Percentiles rank a stretch among this genome's conserved stretches.
These are phyloP conservation scores for Jamesozyma rosinii DNA, from an alignment of 805 yeast species.

Conservation along the genomic window DNA sequence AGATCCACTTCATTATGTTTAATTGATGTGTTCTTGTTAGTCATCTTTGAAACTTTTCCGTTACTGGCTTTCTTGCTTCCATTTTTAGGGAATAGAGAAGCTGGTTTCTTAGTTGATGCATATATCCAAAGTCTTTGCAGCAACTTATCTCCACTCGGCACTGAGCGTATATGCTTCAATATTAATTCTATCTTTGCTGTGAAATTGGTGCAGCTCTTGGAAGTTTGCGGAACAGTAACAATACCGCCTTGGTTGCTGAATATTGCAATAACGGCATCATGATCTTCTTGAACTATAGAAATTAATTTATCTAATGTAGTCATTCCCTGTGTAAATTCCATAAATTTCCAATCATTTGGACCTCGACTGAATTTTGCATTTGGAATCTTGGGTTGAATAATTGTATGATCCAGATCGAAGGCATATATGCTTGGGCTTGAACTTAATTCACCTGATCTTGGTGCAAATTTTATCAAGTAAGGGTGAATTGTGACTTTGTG, in stretches of 20 bases:
- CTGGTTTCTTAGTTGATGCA: slow-evolving; percentile 55
- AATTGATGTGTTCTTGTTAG: neutral
- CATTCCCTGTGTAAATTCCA: slow-evolving; percentile 30
- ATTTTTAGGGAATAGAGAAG: slow-evolving; percentile 14
- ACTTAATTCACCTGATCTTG: slow-evolving; percentile 12
- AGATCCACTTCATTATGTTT: neutral
- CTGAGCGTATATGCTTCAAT: slow-evolving; percentile 21
- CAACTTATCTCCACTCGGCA: slow-evolving; percentile 22
- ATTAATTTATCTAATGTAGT: slow-evolving; percentile 15
- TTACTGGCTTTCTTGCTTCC: slow-evolving; percentile 1
- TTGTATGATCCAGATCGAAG: slow-evolving; percentile 80
- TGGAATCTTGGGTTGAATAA: slow-evolving; percentile 47
- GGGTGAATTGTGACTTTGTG: slow-evolving; percentile 34
- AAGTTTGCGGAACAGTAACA: slow-evolving; percentile 21
- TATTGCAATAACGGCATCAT: slow-evolving; percentile 44
- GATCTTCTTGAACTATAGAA: slow-evolving; percentile 10
- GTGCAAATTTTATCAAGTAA: slow-evolving; percentile 37
- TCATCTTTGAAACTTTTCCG: neutral
- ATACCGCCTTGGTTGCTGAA: slow-evolving; percentile 80
- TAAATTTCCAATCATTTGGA: slow-evolving; percentile 69
- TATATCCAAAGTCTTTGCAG: slow-evolving; percentile 38
- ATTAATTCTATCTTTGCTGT: slow-evolving; percentile 35
- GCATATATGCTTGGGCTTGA: slow-evolving; percentile 39
- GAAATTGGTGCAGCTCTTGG: slow-evolving; percentile 34
- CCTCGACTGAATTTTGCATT: slow-evolving; percentile 47